These are phyloP conservation scores for Agapanthus africanus DNA, from an alignment of 106 monocot genomes.

Conservation along the genomic window DNA sequence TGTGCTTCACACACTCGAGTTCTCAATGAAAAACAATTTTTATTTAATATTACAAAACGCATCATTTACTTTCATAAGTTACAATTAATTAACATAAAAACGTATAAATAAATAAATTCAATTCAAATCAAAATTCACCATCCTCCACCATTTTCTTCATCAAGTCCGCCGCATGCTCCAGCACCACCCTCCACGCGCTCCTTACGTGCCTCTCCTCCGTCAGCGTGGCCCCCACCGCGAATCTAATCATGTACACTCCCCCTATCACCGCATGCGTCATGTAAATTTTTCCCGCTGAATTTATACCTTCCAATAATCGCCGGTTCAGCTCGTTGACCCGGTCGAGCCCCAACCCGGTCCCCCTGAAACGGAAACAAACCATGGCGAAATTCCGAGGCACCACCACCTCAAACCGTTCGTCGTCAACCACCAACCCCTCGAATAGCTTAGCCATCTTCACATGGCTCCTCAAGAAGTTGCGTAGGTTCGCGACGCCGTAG, in stretches of 20 bases:
- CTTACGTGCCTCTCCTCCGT: slow-evolving; percentile 42
- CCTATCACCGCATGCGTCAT: slow-evolving; percentile 40
- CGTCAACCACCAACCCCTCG: slow-evolving; percentile 26
- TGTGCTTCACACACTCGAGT: too few relatives aligned
- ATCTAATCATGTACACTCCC: slow-evolving; percentile 36
- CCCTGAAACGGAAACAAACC: slow-evolving; percentile 36
- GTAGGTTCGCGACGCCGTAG: slow-evolving; percentile 36
- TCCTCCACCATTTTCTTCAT: too few relatives aligned
- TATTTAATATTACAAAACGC: too few relatives aligned
- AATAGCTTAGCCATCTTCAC: slow-evolving; percentile 44
- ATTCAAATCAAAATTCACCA: too few relatives aligned
- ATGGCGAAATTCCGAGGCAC: slow-evolving; percentile 29
- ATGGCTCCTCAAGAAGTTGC: slow-evolving; percentile 20
- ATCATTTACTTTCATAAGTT: too few relatives aligned
- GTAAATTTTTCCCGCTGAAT: slow-evolving; percentile 19
- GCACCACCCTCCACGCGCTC: slow-evolving; percentile 29
- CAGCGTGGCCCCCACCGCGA: slow-evolving; percentile 40
- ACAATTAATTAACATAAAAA: too few relatives aligned
- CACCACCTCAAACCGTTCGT: slow-evolving; percentile 52
- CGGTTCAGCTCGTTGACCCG: slow-evolving; percentile 21
- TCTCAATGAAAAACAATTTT: too few relatives aligned
- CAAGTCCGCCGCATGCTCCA: slow-evolving; percentile 28
- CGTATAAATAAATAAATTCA: too few relatives aligned
- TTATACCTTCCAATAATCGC: slow-evolving; percentile 19
- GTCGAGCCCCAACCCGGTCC: not conserved